These are phyloP conservation scores for Fomitopsis palustris DNA, from an alignment of 1,284 basidiomycete species.

Conservation along the genomic window DNA sequence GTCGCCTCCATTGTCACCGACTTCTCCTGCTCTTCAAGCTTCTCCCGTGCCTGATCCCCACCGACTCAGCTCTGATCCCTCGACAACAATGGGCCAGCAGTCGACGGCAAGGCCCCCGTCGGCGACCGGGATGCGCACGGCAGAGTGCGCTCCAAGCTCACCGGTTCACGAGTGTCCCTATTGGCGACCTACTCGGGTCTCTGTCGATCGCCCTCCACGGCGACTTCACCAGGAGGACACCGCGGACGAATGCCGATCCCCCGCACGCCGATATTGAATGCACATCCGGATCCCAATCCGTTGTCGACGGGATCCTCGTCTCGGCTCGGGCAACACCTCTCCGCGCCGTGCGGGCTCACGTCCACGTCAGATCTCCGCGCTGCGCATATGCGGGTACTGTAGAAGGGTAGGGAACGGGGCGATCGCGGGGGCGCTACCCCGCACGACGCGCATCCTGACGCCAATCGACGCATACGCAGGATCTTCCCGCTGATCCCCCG, in stretches of 20 bases:
- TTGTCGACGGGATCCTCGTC: not conserved
- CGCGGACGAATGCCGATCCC: not conserved
- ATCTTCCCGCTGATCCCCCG: not conserved
- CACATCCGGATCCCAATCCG: not conserved
- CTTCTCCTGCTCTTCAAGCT: not conserved
- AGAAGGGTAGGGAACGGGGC: no score
- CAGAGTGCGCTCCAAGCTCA: no score
- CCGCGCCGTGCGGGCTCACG: no score
- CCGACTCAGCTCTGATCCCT: not conserved
- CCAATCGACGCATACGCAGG: not conserved
- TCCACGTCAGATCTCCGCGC: no score
- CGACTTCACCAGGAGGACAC: no score
- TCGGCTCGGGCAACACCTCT: no score
- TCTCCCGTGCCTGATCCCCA: not conserved
- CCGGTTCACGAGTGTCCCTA: no score
- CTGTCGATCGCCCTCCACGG: no score
- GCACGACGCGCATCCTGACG: not conserved
- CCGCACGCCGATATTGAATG: not conserved
- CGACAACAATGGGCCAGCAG: not conserved
- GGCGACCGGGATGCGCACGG: not conserved
- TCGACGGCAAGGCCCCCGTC: not conserved
- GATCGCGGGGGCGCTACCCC: no score
- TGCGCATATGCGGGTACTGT: no score
- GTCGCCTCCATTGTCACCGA: not conserved
- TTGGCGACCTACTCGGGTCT: no score